These are phyloP conservation scores for Penicillium psychrofluorescens DNA, from an alignment of 495 filamentous ascomycete species.

Conservation along the genomic window DNA sequence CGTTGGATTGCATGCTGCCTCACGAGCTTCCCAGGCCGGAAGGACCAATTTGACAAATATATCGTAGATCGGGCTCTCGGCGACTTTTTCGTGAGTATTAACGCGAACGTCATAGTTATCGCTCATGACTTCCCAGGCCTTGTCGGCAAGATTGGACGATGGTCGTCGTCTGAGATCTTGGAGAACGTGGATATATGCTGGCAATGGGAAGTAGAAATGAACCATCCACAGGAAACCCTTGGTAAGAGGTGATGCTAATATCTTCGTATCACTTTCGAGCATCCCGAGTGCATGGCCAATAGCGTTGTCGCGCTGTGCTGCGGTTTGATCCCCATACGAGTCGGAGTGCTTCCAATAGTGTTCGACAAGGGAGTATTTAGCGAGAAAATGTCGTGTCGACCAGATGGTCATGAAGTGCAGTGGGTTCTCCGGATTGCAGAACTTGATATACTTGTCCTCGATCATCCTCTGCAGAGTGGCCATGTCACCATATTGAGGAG, in stretches of 20 bases:
- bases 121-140: constrained; percentile 42
- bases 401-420: constrained; percentile 48
- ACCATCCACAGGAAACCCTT: constrained; percentile 39
- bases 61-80: constrained; percentile 21
- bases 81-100: background rate
- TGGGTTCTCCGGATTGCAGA: constrained; percentile 41
- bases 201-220: constrained; percentile 45
- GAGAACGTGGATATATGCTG: constrained; percentile 42
- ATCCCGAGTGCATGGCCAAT: constrained; percentile 32
- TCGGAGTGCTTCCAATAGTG: constrained; percentile 27
- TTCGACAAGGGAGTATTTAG: constrained; percentile 40
- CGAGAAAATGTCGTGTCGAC: constrained; percentile 33
- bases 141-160: constrained; percentile 14
- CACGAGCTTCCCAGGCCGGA: constrained; percentile 35
- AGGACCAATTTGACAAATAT: constrained; percentile 38
- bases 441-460: constrained; percentile 39
- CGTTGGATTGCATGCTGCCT: constrained; percentile 6
- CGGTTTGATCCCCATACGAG: constrained; percentile 11
- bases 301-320: constrained; percentile 28
- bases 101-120: constrained; percentile 42
- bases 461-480: constrained; percentile 32
- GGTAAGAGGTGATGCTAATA: constrained; percentile 38
- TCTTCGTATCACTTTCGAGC: constrained; percentile 42
- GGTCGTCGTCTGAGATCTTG: constrained; percentile 37
- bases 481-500: constrained; percentile 22